Percentiles rank a stretch among this genome's conserved stretches.
Evolutionary conservation across 2,329 filamentous ascomycete species (phyloP).

Genomic region (Xylariaceae sp.): DNA sequence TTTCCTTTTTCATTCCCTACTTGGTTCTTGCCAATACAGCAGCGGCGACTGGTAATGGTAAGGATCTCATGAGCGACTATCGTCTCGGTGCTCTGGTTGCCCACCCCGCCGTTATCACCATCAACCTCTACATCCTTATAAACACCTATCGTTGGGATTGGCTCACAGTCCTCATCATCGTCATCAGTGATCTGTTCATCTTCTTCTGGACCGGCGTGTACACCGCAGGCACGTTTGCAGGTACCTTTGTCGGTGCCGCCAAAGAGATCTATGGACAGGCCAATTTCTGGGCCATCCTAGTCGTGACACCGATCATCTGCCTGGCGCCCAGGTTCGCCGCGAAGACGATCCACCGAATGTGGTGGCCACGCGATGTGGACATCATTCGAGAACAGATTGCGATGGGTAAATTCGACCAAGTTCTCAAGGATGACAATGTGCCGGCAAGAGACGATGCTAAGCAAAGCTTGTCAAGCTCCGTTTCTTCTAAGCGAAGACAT

Average conservation of each 20-base stretch:
- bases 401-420: constrained; percentile 75
- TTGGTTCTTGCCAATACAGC: constrained; percentile 67
- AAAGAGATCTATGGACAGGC: constrained; percentile 74
- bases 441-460: constrained; percentile 35
- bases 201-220: constrained; percentile 97
- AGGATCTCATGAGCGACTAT: constrained; percentile 72
- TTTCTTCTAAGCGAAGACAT: constrained; percentile 48
- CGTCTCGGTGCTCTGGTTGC: constrained; percentile 86
- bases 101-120: constrained; percentile 77
- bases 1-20: constrained; percentile 91
- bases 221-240: constrained; percentile 47
- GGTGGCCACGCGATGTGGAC: constrained; percentile 87
- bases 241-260: constrained; percentile 69
- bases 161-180: constrained; percentile 81
- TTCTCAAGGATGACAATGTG: constrained; percentile 39
- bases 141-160: constrained; percentile 99
- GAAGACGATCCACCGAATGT: constrained; percentile 91
- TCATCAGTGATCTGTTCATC: constrained; percentile 78
- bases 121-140: constrained; percentile 91
- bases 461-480: constrained; percentile 34
- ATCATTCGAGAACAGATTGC: constrained; percentile 91
- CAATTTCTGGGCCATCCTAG: constrained; percentile 81
- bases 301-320: constrained; percentile 76
- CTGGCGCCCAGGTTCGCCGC: constrained; percentile 81
- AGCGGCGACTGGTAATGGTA: constrained; percentile 68